Evolutionary conservation across 257 asterid species (phyloP), one percentile per base, ranked within the genome.

Genomic region (Penstemon eatonii): DNA sequence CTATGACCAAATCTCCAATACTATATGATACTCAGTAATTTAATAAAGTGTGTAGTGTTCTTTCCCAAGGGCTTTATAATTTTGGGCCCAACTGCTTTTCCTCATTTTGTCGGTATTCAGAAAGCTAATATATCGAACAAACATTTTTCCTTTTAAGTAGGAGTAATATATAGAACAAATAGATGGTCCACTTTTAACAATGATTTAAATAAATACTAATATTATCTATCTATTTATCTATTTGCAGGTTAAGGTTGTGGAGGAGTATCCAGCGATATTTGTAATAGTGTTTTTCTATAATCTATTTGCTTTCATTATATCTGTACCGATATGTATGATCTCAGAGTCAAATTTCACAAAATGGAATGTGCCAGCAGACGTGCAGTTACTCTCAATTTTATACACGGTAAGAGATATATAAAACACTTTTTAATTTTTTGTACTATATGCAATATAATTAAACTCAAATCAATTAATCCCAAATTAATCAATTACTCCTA

Each of bases 191-290:
- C 6, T 10, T 12, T 12, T 40, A 19, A 5, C 10, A 60, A 2
- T n/a, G 36, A 8, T 42, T 58, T 9, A 8, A 56, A 3, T 25
- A 25, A 8, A 39, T 39, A 10, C 6, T 10, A 25, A 56, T 18
- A 60, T 42, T 2, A 41, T 15, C n/a, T n/a, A n/a, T n/a, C n/a
- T 15, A 15, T 60, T 13, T 63, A 15, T 15, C 18, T 15, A 15
- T 49, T n/a, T 52, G 74, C 57, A 71, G 75, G 65, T 69, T 8
- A 76, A 73, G 55, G 39, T 73, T 10, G 75, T 73, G 58, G 69
- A 50, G 47, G 65, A 73, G 12, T 81, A 70, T 63, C 75, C 75
- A 42, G 69, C 75, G 9, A 65, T 12, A 18, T 40, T 63, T 57
- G 39, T 54, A 4, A 5, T 71, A 7, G 75, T 71, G 1, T 71